Percentiles rank a stretch among this genome's conserved stretches.
Conservation (phyloP, 768 basidiomycete genomes). For the Kwoniella pini region DNA sequence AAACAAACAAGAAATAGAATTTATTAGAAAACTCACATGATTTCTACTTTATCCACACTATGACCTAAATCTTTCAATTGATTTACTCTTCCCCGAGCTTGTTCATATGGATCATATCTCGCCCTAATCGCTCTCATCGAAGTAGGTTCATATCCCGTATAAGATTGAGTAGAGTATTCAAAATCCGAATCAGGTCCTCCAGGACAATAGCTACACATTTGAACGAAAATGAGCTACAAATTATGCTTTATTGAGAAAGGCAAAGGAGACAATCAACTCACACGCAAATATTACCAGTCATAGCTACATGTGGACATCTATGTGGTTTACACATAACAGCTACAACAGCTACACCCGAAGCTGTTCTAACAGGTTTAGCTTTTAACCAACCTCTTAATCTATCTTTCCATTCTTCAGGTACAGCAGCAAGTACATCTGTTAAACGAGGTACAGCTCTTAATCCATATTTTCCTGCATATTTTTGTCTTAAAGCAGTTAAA, state of each 20-base stretch:
- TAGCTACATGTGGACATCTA: slow-evolving; percentile 98
- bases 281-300: slow-evolving; percentile 99
- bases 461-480: slow-evolving; percentile 85
- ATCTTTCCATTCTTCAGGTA: slow-evolving; percentile 96
- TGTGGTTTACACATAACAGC: slow-evolving; percentile 99
- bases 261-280: slow-evolving; percentile 55
- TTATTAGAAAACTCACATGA: slow-evolving; percentile 56
- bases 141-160: slow-evolving; percentile 66
- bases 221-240: neutral
- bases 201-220: slow-evolving; percentile 76
- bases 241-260: too few relatives aligned
- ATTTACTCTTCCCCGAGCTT: slow-evolving; percentile 91
- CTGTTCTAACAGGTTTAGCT: slow-evolving; percentile 92
- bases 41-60: slow-evolving; percentile 86
- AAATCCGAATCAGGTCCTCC: slow-evolving; percentile 99
- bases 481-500: slow-evolving; percentile 80
- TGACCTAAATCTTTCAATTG: slow-evolving; percentile 95
- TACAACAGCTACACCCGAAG: slow-evolving; percentile 96
- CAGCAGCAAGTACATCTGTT: slow-evolving; percentile 97
- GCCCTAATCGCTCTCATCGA: slow-evolving; percentile 99
- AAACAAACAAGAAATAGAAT: too few relatives aligned
- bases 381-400: slow-evolving; percentile 82
- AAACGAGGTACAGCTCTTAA: slow-evolving; percentile 85
- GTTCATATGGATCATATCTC: slow-evolving; percentile 94
- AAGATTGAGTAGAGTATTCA: slow-evolving; percentile 86